Conservation (phyloP, 768 basidiomycete species). For the Amanita inopinata region DNA sequence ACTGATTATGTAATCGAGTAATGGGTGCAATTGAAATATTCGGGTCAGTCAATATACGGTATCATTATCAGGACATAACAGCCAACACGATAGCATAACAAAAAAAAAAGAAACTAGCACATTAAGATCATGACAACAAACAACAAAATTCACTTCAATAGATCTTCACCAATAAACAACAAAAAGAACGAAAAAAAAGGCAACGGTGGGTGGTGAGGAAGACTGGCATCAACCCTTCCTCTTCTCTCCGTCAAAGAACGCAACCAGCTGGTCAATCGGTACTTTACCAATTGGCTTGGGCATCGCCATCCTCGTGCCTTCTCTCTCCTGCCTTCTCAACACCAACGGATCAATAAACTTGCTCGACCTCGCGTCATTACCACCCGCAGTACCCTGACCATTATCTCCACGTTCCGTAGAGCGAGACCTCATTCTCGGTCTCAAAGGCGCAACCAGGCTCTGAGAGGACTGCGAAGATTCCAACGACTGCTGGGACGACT, state of each 20-base stretch:
- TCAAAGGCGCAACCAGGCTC: conserved; percentile 23
- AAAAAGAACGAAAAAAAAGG: background rate
- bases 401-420: conserved; percentile 26
- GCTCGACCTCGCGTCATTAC: conserved; percentile 19
- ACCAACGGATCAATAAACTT: conserved; percentile 76
- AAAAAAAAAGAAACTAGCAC: too few relatives aligned
- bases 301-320: conserved; percentile 32
- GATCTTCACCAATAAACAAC: too few relatives aligned
- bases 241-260: conserved; percentile 67
- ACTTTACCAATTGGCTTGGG: conserved; percentile 49
- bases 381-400: conserved; percentile 5
- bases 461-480: conserved; percentile 15
- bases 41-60: too few relatives aligned
- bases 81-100: too few relatives aligned
- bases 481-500: conserved; percentile 14
- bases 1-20: too few relatives aligned
- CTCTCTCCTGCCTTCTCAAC: conserved; percentile 54
- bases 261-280: conserved; percentile 68
- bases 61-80: too few relatives aligned
- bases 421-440: conserved; percentile 27
- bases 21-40: too few relatives aligned
- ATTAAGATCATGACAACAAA: too few relatives aligned
- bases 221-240: too few relatives aligned
- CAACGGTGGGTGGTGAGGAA: background rate
- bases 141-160: too few relatives aligned